Evolutionary conservation across 2,329 filamentous ascomycete genomes (phyloP).

Genomic region (Fusarium aywerte): DNA sequence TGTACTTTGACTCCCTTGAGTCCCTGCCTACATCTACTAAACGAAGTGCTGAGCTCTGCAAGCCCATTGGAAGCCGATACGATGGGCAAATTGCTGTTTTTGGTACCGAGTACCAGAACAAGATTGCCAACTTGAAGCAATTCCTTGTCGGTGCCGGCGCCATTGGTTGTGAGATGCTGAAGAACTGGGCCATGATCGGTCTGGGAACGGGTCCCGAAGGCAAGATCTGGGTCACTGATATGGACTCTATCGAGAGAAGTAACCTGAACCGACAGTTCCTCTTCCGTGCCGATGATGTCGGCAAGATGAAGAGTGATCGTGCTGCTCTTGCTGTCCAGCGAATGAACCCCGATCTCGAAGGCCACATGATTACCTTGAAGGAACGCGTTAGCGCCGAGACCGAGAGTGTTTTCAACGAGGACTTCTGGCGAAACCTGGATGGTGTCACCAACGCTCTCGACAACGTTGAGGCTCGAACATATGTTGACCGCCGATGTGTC

Average conservation of each 20-base stretch:
- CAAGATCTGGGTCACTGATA: conserved; percentile 92
- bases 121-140: conserved; percentile 87
- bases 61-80: conserved; percentile 85
- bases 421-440: conserved; percentile 88
- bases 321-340: conserved; percentile 88
- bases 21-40: conserved; percentile 81
- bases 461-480: conserved; percentile 96
- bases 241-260: conserved; percentile 99
- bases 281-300: conserved; percentile 93
- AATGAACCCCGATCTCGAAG: conserved; percentile 94
- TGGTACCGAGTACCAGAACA: conserved; percentile 91
- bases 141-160: conserved; percentile 97
- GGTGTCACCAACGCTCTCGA: conserved; percentile 97
- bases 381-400: conserved; percentile 93
- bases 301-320: conserved; percentile 95
- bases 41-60: conserved; percentile 88
- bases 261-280: conserved; percentile 98
- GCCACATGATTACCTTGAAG: conserved; percentile 85
- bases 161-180: conserved; percentile 98
- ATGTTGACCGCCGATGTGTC: conserved; percentile 94
- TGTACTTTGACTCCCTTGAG: conserved; percentile 98
- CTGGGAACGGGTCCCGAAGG: conserved; percentile 88
- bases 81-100: conserved; percentile 98
- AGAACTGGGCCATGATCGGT: conserved; percentile 99
- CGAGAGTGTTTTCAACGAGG: conserved; percentile 92